phyloP scores from a whole-genome alignment of 768 basidiomycete species.

The Podaxis sp. region DNA sequence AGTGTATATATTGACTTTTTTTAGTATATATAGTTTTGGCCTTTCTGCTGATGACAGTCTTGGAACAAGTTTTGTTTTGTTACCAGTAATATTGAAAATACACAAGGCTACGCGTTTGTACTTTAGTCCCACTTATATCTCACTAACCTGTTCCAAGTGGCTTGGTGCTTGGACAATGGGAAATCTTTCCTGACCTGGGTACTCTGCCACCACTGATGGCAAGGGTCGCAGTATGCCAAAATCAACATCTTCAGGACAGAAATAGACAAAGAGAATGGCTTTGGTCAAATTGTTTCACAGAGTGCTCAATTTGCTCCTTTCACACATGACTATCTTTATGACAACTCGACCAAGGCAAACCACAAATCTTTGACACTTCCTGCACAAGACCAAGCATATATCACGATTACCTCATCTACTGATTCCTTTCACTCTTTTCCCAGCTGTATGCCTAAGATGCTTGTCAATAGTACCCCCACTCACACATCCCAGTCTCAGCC shows the following conservation, averaged over 20 bases:
- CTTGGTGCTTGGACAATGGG: conserved; percentile 90
- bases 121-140: background rate
- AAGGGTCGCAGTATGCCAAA: conserved; percentile 73
- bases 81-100: conserved; percentile 71
- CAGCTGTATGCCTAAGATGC: too few species aligned
- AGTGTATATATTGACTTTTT: too few species aligned
- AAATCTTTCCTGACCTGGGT: conserved; percentile 82
- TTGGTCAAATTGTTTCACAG: conserved; percentile 68
- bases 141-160: conserved; percentile 47
- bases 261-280: conserved; percentile 46
- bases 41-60: too few species aligned
- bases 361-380: conserved; percentile 33
- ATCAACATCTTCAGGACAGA: conserved; percentile 84
- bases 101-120: conserved; percentile 47
- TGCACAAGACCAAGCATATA: conserved; percentile 40
- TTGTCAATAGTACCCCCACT: too few species aligned
- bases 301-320: conserved; percentile 70
- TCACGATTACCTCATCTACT: conserved; percentile 24
- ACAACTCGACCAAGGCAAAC: conserved; percentile 30
- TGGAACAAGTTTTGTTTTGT: conserved; percentile 94
- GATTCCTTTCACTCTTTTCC: too few species aligned
- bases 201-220: conserved; percentile 79
- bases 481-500: too few species aligned
- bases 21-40: too few species aligned
- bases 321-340: conserved; percentile 40